These are phyloP conservation scores for Hypericum androsaemum DNA, from an alignment of 345 rosid species.

Conservation along the genomic window DNA sequence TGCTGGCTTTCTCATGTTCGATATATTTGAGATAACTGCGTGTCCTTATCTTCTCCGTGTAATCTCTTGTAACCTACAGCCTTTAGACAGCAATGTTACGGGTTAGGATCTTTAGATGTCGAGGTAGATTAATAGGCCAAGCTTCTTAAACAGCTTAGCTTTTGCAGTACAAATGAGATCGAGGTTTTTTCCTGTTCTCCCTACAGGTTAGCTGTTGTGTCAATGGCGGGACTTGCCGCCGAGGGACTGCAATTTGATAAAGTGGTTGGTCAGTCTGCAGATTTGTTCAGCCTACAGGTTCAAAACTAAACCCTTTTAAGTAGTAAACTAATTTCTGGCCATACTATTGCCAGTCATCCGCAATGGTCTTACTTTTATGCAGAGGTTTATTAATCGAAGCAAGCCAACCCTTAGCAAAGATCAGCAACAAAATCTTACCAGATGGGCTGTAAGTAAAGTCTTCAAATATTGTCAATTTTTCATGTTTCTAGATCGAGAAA, in stretches of 20 bases:
- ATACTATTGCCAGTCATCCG: neutral
- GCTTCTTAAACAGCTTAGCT: neutral
- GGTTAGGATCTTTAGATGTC: no score
- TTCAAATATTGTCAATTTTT: no score
- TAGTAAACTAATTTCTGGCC: neutral
- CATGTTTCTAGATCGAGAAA: no score
- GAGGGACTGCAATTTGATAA: constrained; percentile 86
- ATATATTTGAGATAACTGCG: no score
- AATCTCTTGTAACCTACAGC: no score
- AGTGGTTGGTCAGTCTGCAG: constrained; percentile 94
- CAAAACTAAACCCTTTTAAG: constrained; percentile 1
- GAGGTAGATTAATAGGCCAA: neutral
- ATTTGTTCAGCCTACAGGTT: constrained; percentile 95
- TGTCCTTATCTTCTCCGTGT: no score
- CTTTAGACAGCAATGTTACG: no score
- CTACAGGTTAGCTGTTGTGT: constrained; percentile 65
- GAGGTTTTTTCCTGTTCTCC: neutral
- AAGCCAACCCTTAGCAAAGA: constrained; percentile 68
- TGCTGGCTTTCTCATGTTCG: no score
- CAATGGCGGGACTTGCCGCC: constrained; percentile 96
- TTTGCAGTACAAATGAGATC: neutral
- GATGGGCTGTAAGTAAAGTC: constrained; percentile 79
- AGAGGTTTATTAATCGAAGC: constrained; percentile 86
- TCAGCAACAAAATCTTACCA: constrained; percentile 86
- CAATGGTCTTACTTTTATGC: constrained; percentile 9